These are phyloP conservation scores for Sistotremastrum suecicum DNA, from an alignment of 768 basidiomycete genomes.

Conservation along the genomic window DNA sequence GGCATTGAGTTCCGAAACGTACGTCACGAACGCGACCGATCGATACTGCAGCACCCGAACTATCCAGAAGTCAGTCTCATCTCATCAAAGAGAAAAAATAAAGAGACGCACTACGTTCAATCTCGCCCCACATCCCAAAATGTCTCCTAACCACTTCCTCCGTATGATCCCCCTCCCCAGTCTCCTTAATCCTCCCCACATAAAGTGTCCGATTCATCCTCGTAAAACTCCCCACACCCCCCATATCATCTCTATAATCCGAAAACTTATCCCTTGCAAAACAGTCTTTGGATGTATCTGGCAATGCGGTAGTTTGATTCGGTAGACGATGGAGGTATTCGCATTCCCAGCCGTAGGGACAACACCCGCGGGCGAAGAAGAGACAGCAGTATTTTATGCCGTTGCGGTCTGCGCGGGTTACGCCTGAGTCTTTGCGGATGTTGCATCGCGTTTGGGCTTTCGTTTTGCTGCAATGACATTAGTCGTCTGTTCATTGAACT, in stretches of 20 bases:
- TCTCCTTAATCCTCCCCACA: constrained; percentile 88
- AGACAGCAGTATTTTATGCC: constrained; percentile 89
- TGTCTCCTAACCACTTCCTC: constrained; percentile 84
- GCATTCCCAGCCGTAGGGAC: constrained; percentile 97
- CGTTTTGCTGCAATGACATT: constrained; percentile 47
- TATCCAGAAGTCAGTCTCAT: constrained; percentile 17
- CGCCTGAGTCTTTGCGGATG: constrained; percentile 77
- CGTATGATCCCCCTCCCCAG: constrained; percentile 75
- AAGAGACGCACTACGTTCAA: constrained; percentile 66
- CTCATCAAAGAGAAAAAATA: constrained; percentile 10
- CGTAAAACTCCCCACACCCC: constrained; percentile 94
- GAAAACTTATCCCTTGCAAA: constrained; percentile 95
- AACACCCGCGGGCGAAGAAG: constrained; percentile 93
- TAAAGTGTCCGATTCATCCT: constrained; percentile 91
- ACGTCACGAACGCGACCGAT: constrained; percentile 95
- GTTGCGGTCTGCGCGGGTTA: constrained; percentile 89
- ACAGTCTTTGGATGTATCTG: constrained; percentile 91
- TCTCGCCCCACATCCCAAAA: constrained; percentile 92
- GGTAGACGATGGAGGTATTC: constrained; percentile 90
- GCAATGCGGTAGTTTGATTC: constrained; percentile 47
- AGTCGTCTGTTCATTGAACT: not conserved
- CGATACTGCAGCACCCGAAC: constrained; percentile 90
- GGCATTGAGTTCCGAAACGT: constrained; percentile 69
- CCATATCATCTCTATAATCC: constrained; percentile 98
- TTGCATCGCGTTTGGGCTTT: constrained; percentile 90